Base-by-base conservation (phyloP, 148 eudicot species). In the Silene latifolia region DNA sequence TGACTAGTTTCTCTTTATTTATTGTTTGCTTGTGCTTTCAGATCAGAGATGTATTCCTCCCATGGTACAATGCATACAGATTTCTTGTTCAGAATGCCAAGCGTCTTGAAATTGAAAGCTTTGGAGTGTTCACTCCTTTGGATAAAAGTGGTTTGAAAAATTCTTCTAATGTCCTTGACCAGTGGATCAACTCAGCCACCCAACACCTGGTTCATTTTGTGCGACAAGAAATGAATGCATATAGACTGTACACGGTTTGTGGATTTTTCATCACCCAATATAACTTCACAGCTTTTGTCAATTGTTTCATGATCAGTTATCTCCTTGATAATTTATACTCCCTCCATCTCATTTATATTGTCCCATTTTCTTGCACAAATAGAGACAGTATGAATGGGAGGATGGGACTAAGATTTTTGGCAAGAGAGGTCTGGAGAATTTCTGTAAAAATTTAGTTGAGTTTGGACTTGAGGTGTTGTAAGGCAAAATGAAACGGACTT, bases 41-140 rank as follows among this genome's bases (percentile, higher is more conserved):
- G 97, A 90, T 95, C 23, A 89, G 91, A 87, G 97, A 95, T 87
- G 97, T 95, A 35, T 92, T 92, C 73, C 86, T 95, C 54, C 99
- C 99, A 21, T 95, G 99, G 99, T 95, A 95, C 86, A 95, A 95
- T 84, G 99, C 99, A 44, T 95, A 95, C 65, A 88, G 99, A 77
- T 95, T 95, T 77, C 92, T 95, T 63, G 94, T 95, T 81, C 99
- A 95, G 81, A 95, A 95, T 83, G 89, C 96, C 73, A 95, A 92
- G 82, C 89, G 99, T 75, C 87, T 95, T 27, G 99, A 95, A 80
- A 71, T 92, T 47, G 97, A 95, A 82, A 96, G 97, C 59, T 89
- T 86, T 78, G 89, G 85, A 53, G 78, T 83, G 68, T 95, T 92
- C 76, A 39, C 80, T 67, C 99, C 97, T 13, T 62, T 82, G 51